Evolutionary conservation across 495 filamentous ascomycete species (phyloP), one percentile per base, ranked within the genome.

Genomic region (Chaetomium cochliodes): DNA sequence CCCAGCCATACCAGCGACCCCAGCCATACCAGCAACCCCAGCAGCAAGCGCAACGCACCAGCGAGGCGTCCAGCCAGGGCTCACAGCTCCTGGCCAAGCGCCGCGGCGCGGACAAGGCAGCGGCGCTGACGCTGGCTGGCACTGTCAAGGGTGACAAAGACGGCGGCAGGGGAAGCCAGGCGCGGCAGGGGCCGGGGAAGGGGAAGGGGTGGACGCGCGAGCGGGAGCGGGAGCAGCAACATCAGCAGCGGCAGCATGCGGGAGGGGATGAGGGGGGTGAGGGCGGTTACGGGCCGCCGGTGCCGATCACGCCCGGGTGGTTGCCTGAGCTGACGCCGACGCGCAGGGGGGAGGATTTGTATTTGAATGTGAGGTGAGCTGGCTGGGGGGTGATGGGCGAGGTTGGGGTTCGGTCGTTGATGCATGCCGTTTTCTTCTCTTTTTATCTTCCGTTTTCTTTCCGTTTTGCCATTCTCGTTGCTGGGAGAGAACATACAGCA

Each of bases 231-330:
- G n/a, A n/a, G n/a, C n/a, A n/a, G n/a, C n/a, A n/a, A n/a, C n/a
- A n/a, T n/a, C n/a, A n/a, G 26, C 23, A 23, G 66, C 20, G 16
- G 69, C 64, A 60, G 18, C 4, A 23, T 2, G 30, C 9, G 25
- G 6, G 18, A 25, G 12, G 13, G 30, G 58, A 11, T 51, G 58
- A 60, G n/a, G 5, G 22, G 20, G 9, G 5, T 39, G 16, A 2
- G 37, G 28, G 6, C 2, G 28, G 28, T 30, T 51, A 59, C 20
- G 57, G 58, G 28, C 70, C 75, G n/a, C 64, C 79, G 47, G 81
- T 78, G 47, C 82, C 82, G 2, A 72, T 69, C 18, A 84, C 82
- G 44, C 82, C 82, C 0, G 79, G 74, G 1, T 85, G 82, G 81
- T 71, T 78, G 64, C 80, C 82, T n/a, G 72, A 77, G 67, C 55